phyloP scores from a whole-genome alignment of 2,329 filamentous ascomycete species.

The Aspergillus puulaauensis region DNA sequence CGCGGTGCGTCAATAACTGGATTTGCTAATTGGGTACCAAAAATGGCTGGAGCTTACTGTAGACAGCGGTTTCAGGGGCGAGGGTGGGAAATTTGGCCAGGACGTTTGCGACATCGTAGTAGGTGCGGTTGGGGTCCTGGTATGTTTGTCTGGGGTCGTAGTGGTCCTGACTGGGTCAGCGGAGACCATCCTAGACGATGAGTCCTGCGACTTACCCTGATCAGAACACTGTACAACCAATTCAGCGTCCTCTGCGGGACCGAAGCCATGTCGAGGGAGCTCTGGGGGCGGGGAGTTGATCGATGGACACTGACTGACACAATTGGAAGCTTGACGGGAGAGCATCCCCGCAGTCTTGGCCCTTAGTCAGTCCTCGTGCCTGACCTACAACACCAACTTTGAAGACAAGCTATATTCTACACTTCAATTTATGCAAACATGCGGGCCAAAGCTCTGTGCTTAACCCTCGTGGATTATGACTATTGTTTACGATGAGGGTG shows the following conservation, averaged over 20 bases:
- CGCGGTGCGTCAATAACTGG: not conserved
- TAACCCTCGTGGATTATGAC: no score
- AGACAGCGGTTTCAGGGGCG: constrained; percentile 85
- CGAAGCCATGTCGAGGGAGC: constrained; percentile 50
- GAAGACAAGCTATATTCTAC: not conserved
- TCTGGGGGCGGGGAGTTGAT: constrained; percentile 3
- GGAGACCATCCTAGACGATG: not conserved
- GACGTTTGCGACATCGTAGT: constrained; percentile 83
- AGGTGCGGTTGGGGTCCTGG: constrained; percentile 85
- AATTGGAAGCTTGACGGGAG: not conserved
- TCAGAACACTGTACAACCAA: constrained; percentile 92
- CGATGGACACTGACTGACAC: not conserved
- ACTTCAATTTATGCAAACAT: not conserved
- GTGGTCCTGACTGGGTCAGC: constrained; percentile 31
- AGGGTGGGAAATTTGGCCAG: constrained; percentile 78
- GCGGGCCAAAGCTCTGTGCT: not conserved
- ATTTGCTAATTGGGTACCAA: not conserved
- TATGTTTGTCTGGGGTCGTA: constrained; percentile 69
- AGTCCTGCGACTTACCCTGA: constrained; percentile 55
- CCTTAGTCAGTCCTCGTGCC: constrained; percentile 1
- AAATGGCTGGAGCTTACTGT: constrained; percentile 64
- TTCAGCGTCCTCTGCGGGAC: constrained; percentile 88
- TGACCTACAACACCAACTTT: not conserved
- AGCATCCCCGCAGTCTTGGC: constrained; percentile 13
- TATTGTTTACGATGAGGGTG: not conserved